phyloP scores from a whole-genome alignment of 371 early-diverging fungal genomes.

The Mucor plumbeus region DNA sequence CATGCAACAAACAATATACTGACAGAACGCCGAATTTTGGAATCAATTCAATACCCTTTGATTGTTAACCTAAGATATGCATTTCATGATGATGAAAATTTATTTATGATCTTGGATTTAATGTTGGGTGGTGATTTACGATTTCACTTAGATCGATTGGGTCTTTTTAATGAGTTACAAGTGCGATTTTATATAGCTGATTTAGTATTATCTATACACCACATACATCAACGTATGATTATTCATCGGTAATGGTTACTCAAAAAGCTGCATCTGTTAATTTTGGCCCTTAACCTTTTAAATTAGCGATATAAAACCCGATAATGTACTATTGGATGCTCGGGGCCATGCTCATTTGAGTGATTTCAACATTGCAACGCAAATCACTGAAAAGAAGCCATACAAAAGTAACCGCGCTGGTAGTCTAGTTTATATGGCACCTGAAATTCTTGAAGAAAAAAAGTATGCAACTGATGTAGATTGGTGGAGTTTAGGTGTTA shows the following conservation, averaged over 20 bases:
- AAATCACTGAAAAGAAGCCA: not conserved
- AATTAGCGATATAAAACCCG: slow-evolving; percentile 84
- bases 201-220: slow-evolving; percentile 66
- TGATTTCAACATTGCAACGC: slow-evolving; percentile 88
- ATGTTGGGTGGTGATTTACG: slow-evolving; percentile 92
- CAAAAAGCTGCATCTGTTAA: not conserved
- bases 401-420: slow-evolving; percentile 61
- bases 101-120: slow-evolving; percentile 84
- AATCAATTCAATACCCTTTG: slow-evolving; percentile 52
- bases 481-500: slow-evolving; percentile 92
- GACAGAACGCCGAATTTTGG: slow-evolving; percentile 59
- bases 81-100: slow-evolving; percentile 82
- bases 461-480: slow-evolving; percentile 79
- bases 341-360: slow-evolving; percentile 59
- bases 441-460: slow-evolving; percentile 76
- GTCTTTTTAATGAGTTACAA: slow-evolving; percentile 68
- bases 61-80: slow-evolving; percentile 79
- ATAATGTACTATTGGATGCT: slow-evolving; percentile 16
- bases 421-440: slow-evolving; percentile 81
- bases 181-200: slow-evolving; percentile 86
- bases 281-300: not conserved
- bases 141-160: slow-evolving; percentile 72
- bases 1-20: slow-evolving; percentile 61
- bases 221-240: slow-evolving; percentile 68
- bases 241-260: slow-evolving; percentile 47